Conservation (phyloP, 768 basidiomycete species). For the Lactifluus echinatus region DNA sequence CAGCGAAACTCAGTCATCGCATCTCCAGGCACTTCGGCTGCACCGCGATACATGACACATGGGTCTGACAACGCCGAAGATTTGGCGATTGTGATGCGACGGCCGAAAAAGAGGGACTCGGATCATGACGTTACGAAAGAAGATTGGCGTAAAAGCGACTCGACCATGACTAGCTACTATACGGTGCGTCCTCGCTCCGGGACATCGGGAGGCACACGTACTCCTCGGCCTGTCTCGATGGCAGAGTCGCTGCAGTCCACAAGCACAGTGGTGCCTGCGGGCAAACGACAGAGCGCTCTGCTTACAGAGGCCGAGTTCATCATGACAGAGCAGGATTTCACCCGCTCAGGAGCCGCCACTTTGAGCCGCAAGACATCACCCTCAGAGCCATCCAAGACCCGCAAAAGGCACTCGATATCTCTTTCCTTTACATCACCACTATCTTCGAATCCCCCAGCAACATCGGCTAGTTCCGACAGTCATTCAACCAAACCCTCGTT, state of each 20-base stretch:
- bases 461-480: slow-evolving; percentile 1
- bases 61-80: slow-evolving; percentile 30
- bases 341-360: background rate
- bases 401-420: slow-evolving; percentile 59
- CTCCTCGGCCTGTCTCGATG: slow-evolving; percentile 68
- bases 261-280: slow-evolving; percentile 59
- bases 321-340: slow-evolving; percentile 52
- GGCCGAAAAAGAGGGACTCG: slow-evolving; percentile 27
- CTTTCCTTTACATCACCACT: slow-evolving; percentile 36
- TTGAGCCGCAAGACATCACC: slow-evolving; percentile 32
- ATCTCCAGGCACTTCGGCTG: slow-evolving; percentile 49
- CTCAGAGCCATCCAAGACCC: slow-evolving; percentile 36
- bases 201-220: slow-evolving; percentile 32
- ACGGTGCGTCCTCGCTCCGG: slow-evolving; percentile 53
- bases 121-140: slow-evolving; percentile 41
- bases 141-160: slow-evolving; percentile 73
- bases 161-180: slow-evolving; percentile 61
- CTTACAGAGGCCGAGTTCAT: slow-evolving; percentile 59
- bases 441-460: slow-evolving; percentile 21
- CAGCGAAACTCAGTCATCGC: slow-evolving; percentile 44
- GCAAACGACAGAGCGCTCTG: slow-evolving; percentile 60
- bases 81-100: background rate
- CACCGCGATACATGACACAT: slow-evolving; percentile 46
- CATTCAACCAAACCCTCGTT: background rate
- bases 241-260: slow-evolving; percentile 70